Base-by-base conservation (phyloP, 345 rosid species). In the Populus deltoides region DNA sequence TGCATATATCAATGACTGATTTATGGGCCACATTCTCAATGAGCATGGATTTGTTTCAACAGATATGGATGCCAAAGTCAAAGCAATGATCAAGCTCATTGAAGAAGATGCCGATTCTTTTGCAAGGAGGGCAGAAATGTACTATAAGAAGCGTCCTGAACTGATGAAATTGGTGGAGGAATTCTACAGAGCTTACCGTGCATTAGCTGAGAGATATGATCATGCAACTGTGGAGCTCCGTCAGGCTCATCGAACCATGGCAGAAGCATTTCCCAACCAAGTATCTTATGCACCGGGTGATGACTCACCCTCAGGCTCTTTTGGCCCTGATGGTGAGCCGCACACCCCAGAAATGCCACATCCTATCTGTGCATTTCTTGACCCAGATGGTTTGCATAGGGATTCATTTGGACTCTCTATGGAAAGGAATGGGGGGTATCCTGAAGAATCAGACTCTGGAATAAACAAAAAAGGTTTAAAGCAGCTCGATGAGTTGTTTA, bases 81-180 rank as follows among this genome's bases (percentile, higher is more conserved):
- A 89, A 68, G 87, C 85, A 80, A 92, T 96, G 95, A 62, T 92
- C 80, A 92, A 90, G 74, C 89, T 93, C 71, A 89, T 93, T 25
- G 97, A 93, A 83, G 94, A 91, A 81, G 98, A 96, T 67, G 99
- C 86, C 59, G 99, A 91, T 77, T 91, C 97, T 7, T 91, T 93
- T 81, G 97, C 94, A 0, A 92, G 92, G 84, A 93, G 93, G 86
- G 99, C 93, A 51, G 97, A 90, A 78, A 89, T 91, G 93, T 92
- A 92, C 85, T 90, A 92, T 75, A 86, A 90, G 76, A 96, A 87
- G 74, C 90, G 97, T 74, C 99, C 99, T 0, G 92, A 96, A 77
- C 83, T 92, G 65, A 83, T 91, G 70, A 79, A 90, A 49, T 87
- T 86, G 69, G 94, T 93, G 0, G 98, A 92, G 78, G 97, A 91